These are phyloP conservation scores for Leucogyrophana mollusca DNA, from an alignment of 768 basidiomycete genomes.

Conservation along the genomic window DNA sequence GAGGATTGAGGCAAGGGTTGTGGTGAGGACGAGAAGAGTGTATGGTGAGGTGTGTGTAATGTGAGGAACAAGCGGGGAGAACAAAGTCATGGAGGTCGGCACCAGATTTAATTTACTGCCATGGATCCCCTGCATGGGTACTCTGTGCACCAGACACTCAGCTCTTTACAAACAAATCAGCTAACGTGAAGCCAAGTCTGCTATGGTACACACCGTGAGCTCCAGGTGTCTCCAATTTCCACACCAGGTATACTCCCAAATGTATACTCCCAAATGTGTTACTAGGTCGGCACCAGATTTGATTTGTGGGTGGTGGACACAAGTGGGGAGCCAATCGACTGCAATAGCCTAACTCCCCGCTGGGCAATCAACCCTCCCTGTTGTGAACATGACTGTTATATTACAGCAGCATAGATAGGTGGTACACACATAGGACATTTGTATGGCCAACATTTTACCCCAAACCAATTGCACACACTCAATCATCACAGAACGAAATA, in stretches of 20 bases:
- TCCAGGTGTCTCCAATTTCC: not conserved
- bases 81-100: conserved; percentile 59
- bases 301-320: not conserved
- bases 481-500: too few species aligned
- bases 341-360: too few species aligned
- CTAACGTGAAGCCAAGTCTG: not conserved
- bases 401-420: too few species aligned
- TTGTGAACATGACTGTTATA: too few species aligned
- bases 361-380: too few species aligned
- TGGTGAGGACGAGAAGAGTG: conserved; percentile 50
- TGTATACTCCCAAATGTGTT: not conserved
- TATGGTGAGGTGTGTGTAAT: conserved; percentile 52
- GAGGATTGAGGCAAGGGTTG: conserved; percentile 40
- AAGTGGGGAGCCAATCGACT: too few species aligned
- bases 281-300: too few species aligned
- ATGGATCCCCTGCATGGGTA: not conserved
- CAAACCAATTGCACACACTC: too few species aligned
- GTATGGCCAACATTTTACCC: too few species aligned
- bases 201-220: not conserved
- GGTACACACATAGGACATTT: too few species aligned
- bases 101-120: conserved; percentile 35
- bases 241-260: not conserved
- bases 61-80: conserved; percentile 48
- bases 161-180: too few species aligned
- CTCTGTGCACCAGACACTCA: not conserved